These are phyloP conservation scores for Cercis canadensis DNA, from an alignment of 306 rosid species.

Conservation along the genomic window DNA sequence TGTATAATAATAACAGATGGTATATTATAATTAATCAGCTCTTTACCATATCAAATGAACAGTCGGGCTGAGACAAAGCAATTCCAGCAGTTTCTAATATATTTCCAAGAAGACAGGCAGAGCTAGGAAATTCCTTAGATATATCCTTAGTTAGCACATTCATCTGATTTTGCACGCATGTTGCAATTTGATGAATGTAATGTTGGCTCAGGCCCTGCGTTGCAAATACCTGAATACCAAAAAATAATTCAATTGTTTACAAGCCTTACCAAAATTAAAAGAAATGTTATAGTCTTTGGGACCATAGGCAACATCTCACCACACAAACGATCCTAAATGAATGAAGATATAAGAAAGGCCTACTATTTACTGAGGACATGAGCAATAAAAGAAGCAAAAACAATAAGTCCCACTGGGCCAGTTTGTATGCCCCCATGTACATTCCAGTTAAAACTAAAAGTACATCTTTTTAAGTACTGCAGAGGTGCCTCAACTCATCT, in stretches of 20 bases:
- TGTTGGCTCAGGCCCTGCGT: constrained; percentile 59
- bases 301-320: background rate
- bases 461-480: too few species aligned
- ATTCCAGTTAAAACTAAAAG: too few species aligned
- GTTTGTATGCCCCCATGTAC: background rate
- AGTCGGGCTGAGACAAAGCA: constrained; percentile 78
- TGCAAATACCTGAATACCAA: constrained; percentile 64
- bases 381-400: constrained; percentile 19
- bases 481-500: too few species aligned
- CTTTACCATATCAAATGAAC: constrained; percentile 86
- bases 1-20: constrained; percentile 17
- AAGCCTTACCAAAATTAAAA: constrained; percentile 15
- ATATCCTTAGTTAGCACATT: constrained; percentile 74
- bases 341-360: constrained; percentile 17
- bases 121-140: constrained; percentile 77
- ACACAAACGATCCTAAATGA: constrained; percentile 16
- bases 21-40: constrained; percentile 32
- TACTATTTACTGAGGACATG: constrained; percentile 4
- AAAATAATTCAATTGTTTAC: constrained; percentile 31
- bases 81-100: constrained; percentile 78
- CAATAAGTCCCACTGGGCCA: constrained; percentile 7
- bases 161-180: constrained; percentile 66
- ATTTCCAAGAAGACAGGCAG: constrained; percentile 97
- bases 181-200: constrained; percentile 84
- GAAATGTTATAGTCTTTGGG: constrained; percentile 15